Base-by-base conservation (phyloP, 2,329 filamentous ascomycete species). In the Aureobasidium pullulans region DNA sequence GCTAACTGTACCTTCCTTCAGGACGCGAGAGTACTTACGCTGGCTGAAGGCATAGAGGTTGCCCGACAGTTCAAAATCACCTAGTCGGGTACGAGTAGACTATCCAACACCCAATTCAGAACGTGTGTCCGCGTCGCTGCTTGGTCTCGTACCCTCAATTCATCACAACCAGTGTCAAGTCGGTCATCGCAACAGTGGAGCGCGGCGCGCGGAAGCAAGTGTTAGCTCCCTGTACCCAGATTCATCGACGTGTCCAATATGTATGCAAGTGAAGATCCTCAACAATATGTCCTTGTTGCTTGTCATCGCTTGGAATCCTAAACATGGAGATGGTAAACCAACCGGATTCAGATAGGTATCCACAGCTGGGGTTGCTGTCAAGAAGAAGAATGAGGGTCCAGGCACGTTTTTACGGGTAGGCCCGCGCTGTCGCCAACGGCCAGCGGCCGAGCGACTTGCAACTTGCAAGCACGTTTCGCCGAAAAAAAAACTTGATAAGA, bases 41-140 rank as follows among this genome's bases (percentile, higher is more conserved):
- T 93, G 47, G 89, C 89, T 0, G 88, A 93, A 71, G 89, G 89
- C 0, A 85, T 93, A 61, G 84, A 92, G 68, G 74, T 90, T 63
- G 86, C 86, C 19, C 87, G 84, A 75, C 62, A 70, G 49, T 76
- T 71, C 70, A 75, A 68, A 59, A 60, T 76, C 37, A 23, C 56
- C 39, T 59, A 31, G 36, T 40, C 10, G 15, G 6, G 15, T 40
- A 13, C 6, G 15, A 6, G 37, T 13, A 40, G 34, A 36, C 13
- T 36, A 8, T 23, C 23, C 23, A 28, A 23, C 11, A 15, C 15
- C 39, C 15, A 15, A 42, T 16, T 6, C 39, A 44, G 16, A 44
- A 44, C 23, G 42, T 19, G 9, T 7, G 23, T 44, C 9, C 34
- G 8, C 2, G 34, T 5, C 34, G 8, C 34, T 36, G 8, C 13